Evolutionary conservation across 2,329 filamentous ascomycete genomes (phyloP), one percentile per base, ranked within the genome.

Genomic region (Colletotrichum aenigma): DNA sequence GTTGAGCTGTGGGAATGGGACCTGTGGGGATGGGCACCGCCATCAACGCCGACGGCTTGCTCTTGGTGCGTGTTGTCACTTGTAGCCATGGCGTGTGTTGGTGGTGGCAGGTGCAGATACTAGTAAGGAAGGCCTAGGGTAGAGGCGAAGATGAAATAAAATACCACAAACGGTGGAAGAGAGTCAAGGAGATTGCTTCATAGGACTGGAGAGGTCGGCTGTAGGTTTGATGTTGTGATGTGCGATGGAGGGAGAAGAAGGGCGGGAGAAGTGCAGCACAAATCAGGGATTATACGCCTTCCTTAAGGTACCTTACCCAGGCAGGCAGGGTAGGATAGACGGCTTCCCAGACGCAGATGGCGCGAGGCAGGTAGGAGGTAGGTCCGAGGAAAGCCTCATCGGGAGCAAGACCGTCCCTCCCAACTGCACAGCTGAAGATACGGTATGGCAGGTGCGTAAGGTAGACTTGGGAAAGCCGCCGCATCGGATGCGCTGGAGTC

Each of bases 201-300:
- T n/a, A n/a, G 38, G 18, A 48, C 3, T 48, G 38, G 9, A n/a
- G 5, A 12, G 38, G 38, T 12, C 38, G 38, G 38, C 18, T 48
- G 38, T n/a, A 48, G 38, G 38, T 48, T 21, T 21, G 38, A 48
- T 48, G 18, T 48, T 48, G 38, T 7, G 18, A 48, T 0, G 38
- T 48, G 38, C 9, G 38, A 48, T 48, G 38, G 18, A 48, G 18
- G 38, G 18, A n/a, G 38, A 43, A n/a, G 18, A 43, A 43, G 38
- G 38, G 8, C 38, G 38, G 18, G 38, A 48, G 38, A 48, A 0
- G 38, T 48, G 38, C 38, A 48, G 38, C 38, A 48, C 5, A 48
- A 43, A 0, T 48, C 38, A n/a, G 38, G 2, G 18, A 48, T 48
- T 7, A 48, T n/a, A 6, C 1, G 9, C 6, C 38, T 10, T 0